These are phyloP conservation scores for Daldinia eschscholtzii DNA, from an alignment of 2,329 filamentous ascomycete genomes.

Conservation along the genomic window DNA sequence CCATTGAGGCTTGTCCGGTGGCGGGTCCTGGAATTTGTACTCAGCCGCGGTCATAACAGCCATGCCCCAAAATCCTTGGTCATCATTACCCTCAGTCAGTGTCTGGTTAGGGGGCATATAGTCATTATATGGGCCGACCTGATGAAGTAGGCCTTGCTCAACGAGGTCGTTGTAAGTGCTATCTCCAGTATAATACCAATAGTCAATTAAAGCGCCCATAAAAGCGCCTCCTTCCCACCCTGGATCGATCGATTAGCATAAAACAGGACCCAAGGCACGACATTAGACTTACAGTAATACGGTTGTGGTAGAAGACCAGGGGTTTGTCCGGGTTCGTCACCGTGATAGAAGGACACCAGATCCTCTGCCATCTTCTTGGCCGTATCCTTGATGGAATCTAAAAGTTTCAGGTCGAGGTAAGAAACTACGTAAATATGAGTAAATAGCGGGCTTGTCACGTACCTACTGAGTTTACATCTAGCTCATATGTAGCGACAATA, in stretches of 20 bases:
- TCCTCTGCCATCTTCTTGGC: conserved; percentile 66
- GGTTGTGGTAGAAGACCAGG: conserved; percentile 66
- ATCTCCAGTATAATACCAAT: conserved; percentile 87
- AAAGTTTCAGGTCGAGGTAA: conserved; percentile 14
- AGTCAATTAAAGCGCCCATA: conserved; percentile 79
- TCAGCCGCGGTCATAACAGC: conserved; percentile 79
- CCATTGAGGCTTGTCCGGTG: conserved; percentile 71
- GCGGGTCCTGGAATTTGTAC: conserved; percentile 73
- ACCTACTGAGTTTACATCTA: conserved; percentile 49
- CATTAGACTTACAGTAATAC: conserved; percentile 64
- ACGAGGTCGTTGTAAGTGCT: conserved; percentile 76
- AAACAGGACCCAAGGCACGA: not conserved
- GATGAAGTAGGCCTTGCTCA: conserved; percentile 76
- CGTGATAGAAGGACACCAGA: conserved; percentile 62
- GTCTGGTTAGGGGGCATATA: conserved; percentile 84
- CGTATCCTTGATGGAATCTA: conserved; percentile 64
- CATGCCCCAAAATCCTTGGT: conserved; percentile 81
- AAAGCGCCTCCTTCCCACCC: conserved; percentile 83
- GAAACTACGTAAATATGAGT: conserved; percentile 4
- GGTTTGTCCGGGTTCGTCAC: conserved; percentile 63
- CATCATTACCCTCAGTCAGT: conserved; percentile 77
- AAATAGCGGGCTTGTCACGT: conserved; percentile 14
- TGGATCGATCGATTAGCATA: conserved; percentile 47
- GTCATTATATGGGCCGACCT: conserved; percentile 78
- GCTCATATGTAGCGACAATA: conserved; percentile 45